A percentile compares a stretch with the other conserved stretches of the same genome.
These are phyloP conservation scores for Ceratocystis albifundus DNA, from an alignment of 2,329 filamentous ascomycete genomes.

Conservation along the genomic window DNA sequence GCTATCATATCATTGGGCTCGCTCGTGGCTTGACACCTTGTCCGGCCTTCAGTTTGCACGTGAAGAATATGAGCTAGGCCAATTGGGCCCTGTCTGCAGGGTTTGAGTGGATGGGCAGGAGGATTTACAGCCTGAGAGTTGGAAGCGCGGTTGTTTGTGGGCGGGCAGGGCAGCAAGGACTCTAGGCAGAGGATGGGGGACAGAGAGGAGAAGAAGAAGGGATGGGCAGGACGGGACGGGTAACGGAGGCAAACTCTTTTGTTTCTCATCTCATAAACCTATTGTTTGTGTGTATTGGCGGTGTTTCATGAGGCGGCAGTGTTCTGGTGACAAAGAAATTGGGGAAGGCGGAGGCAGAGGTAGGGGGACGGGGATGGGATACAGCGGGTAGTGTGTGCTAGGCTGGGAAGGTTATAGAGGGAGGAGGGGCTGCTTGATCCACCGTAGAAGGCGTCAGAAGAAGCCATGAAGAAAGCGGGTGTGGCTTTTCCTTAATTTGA, in stretches of 20 bases:
- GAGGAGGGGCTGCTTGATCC: not conserved
- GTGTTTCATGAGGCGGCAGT: slow-evolving; percentile 8
- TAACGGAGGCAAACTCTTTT: not conserved
- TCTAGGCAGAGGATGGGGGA: not conserved
- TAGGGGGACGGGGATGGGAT: not conserved
- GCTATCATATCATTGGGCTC: not conserved
- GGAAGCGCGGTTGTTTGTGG: not conserved
- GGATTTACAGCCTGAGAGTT: not conserved
- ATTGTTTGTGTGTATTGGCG: not conserved
- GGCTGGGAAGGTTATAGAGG: not conserved
- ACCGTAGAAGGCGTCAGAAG: no score
- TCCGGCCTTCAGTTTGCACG: not conserved
- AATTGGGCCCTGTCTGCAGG: not conserved
- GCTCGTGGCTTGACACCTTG: slow-evolving; percentile 1
- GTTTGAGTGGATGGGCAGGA: not conserved
- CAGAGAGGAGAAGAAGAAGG: not conserved
- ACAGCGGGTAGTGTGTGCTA: not conserved
- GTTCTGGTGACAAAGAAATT: not conserved
- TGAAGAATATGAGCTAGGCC: not conserved
- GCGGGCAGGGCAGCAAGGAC: not conserved
- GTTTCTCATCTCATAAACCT: not conserved
- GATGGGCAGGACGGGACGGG: not conserved
- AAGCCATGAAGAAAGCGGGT: no score
- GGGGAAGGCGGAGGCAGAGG: not conserved
- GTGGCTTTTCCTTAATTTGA: not conserved